phyloP scores from a whole-genome alignment of 169 alveolate genomes.

The Blepharisma undulans region DNA sequence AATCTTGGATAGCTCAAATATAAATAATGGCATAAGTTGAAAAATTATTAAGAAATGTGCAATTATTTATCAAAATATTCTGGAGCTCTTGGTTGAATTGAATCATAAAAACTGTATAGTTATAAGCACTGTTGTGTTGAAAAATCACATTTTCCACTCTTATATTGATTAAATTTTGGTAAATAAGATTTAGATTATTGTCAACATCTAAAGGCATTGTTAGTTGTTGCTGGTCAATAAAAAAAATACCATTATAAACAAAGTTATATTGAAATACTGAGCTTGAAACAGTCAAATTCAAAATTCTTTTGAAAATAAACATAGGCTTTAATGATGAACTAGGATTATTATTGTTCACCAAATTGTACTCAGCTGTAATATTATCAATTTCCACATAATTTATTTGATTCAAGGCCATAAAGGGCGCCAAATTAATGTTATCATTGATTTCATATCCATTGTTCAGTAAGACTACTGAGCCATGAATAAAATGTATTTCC shows the following conservation, averaged over 20 bases:
- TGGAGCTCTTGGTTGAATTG: neutral
- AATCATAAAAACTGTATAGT: too few species aligned
- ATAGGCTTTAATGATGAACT: neutral
- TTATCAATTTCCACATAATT: neutral
- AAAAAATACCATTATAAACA: neutral
- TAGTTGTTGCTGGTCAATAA: neutral
- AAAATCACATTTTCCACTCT: neutral
- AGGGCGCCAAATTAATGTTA: neutral
- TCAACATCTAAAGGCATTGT: neutral
- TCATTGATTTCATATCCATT: neutral
- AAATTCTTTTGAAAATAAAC: neutral
- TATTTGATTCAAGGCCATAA: neutral
- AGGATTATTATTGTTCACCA: neutral
- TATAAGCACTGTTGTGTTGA: neutral
- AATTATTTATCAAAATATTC: neutral
- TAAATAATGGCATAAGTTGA: neutral
- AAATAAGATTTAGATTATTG: neutral
- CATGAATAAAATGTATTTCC: neutral
- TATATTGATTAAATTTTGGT: neutral
- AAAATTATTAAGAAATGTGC: neutral
- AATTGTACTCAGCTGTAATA: neutral
- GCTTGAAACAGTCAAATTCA: neutral
- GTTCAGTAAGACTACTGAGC: neutral
- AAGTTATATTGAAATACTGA: neutral
- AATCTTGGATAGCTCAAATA: too few species aligned